Evolutionary conservation across 2,329 filamentous ascomycete species (phyloP).

Genomic region (Geosmithia morbida): DNA sequence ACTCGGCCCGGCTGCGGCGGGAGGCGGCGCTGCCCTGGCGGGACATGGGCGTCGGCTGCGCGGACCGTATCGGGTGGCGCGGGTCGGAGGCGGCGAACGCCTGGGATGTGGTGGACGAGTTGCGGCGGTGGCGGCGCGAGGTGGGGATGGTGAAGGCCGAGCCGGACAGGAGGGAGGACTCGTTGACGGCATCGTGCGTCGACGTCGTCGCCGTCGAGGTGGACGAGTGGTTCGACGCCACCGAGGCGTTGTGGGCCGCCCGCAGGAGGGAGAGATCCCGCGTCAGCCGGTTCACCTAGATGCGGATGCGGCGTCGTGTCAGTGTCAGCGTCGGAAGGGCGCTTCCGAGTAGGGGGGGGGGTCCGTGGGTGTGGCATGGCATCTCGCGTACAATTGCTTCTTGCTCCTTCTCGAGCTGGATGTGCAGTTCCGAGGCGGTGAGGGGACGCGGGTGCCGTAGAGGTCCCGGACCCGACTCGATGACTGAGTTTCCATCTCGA

Average conservation of each 20-base stretch:
- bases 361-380: conserved; percentile 7
- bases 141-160: conserved; percentile 43
- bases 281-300: conserved; percentile 78
- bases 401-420: conserved; percentile 87
- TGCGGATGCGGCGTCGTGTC: background rate
- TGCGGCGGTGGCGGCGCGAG: conserved; percentile 40
- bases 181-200: conserved; percentile 29
- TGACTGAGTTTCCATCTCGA: too few relatives aligned
- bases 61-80: conserved; percentile 26
- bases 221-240: conserved; percentile 51
- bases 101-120: conserved; percentile 39
- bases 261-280: conserved; percentile 80
- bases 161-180: conserved; percentile 39
- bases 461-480: conserved; percentile 51
- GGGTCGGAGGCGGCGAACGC: conserved; percentile 22
- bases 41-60: conserved; percentile 28
- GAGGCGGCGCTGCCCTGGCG: conserved; percentile 42
- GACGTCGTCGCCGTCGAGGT: conserved; percentile 36
- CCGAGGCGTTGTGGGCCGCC: conserved; percentile 50
- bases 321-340: too few relatives aligned
- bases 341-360: background rate
- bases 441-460: conserved; percentile 76
- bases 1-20: conserved; percentile 34
- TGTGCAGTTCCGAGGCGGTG: conserved; percentile 77
- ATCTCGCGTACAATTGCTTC: conserved; percentile 82